Percentiles rank a stretch among this genome's conserved stretches.
These are phyloP conservation scores for Aspergillus cejpii DNA, from an alignment of 2,329 filamentous ascomycete species.

Conservation along the genomic window DNA sequence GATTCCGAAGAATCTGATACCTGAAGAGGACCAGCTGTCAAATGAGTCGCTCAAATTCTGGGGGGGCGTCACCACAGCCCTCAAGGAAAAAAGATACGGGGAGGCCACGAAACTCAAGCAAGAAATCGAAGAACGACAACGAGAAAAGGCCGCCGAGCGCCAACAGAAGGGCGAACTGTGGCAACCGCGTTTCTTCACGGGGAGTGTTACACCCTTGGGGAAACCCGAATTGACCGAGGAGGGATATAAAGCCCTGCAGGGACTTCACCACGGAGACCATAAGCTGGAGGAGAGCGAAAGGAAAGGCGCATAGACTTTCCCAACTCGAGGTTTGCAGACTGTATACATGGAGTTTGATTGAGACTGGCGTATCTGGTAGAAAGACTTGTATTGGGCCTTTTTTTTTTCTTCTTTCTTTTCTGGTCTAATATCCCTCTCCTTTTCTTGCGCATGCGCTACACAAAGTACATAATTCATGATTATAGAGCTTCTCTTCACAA, in stretches of 20 bases:
- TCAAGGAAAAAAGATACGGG: conserved; percentile 71
- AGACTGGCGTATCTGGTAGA: conserved; percentile 23
- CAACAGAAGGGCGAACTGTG: conserved; percentile 64
- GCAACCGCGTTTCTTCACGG: conserved; percentile 81
- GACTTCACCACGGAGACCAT: conserved; percentile 49
- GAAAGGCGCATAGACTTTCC: conserved; percentile 28
- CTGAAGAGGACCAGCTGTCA: conserved; percentile 67
- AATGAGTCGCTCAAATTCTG: conserved; percentile 89
- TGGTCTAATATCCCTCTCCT: too few species aligned
- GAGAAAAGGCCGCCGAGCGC: conserved; percentile 74
- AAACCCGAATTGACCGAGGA: conserved; percentile 58
- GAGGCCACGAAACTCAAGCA: conserved; percentile 82
- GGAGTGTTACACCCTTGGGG: conserved; percentile 53
- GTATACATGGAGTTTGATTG: conserved; percentile 5
- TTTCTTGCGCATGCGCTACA: too few species aligned
- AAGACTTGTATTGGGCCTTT: too few species aligned
- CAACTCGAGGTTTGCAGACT: neutral
- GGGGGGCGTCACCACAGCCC: conserved; percentile 80
- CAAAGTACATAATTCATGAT: too few species aligned
- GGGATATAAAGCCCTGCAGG: conserved; percentile 52
- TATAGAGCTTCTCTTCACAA: too few species aligned
- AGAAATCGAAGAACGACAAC: conserved; percentile 83
- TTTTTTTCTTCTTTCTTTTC: too few species aligned
- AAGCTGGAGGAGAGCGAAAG: conserved; percentile 40
- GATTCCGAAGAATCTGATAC: conserved; percentile 70